Evolutionary conservation across 805 yeast genomes (phyloP), one percentile per base, ranked within the genome.

Genomic region (Torulaspora maleeae): DNA sequence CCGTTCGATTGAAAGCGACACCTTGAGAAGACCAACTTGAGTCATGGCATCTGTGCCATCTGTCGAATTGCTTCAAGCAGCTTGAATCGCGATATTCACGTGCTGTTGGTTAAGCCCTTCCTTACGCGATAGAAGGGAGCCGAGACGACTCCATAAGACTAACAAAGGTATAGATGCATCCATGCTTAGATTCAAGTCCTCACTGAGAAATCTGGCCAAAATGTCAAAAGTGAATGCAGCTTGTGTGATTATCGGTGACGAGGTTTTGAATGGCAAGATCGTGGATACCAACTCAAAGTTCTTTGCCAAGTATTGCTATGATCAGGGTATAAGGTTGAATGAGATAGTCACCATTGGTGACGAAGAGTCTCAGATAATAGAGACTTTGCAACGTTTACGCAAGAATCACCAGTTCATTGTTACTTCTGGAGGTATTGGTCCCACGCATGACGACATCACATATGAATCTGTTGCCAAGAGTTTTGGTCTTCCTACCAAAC

Each of bases 381-480:
- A 71, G 11, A 76, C 81, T 0, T 63, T 85, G 17, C 63, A 60
- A 25, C 56, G 66, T 9, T 64, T 82, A 36, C 53, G 67, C 16
- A 62, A 70, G n/a, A 67, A 71, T 36, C 81, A 79, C 53, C 88
- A 84, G 57, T 74, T 86, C 36, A 74, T 85, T 6, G 76, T 85
- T 17, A 86, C 95, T 1, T 74, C 71, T 3, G 76, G 76, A 5
- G 75, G 79, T 0, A 86, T 88, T 47, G 96, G 96, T 0, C 86
- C 95, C 4, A 88, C 96, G 0, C 95, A 87, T 55, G 96, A 88
- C 60, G 96, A 88, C 61, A 83, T 88, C 49, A 87, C 95, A 0
- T 88, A 88, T 62, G 79, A 78, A 42, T 72, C 86, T 1, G 62
- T 88, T n/a, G 86, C 91, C 1, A 75, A 74, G 52, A 83, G 85